Evolutionary conservation across 2,329 filamentous ascomycete species (phyloP).

Genomic region (Trichoderma sp.): DNA sequence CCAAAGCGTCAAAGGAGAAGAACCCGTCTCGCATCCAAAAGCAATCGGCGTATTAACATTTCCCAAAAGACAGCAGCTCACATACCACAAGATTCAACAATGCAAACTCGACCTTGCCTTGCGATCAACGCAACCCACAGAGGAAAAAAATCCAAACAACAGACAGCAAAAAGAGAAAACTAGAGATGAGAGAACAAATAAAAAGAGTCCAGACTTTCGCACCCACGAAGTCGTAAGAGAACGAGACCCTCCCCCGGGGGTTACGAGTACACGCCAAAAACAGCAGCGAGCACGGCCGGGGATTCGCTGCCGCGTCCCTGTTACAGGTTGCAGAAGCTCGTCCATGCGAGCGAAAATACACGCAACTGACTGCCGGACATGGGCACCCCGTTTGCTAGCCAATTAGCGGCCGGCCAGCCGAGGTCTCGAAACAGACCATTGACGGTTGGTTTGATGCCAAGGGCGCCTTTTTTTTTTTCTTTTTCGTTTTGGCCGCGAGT

Average conservation of each 20-base stretch:
- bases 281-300: neutral
- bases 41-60: neutral
- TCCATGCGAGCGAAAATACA: neutral
- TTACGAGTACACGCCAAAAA: neutral
- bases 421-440: conserved; percentile 21
- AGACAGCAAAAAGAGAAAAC: conserved; percentile 15
- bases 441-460: conserved; percentile 6
- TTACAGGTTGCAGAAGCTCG: conserved; percentile 1
- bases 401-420: conserved; percentile 1
- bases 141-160: conserved; percentile 32
- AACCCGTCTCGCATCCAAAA: neutral
- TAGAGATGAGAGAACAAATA: conserved; percentile 25
- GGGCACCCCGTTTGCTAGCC: neutral
- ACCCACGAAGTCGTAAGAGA: neutral
- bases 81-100: conserved; percentile 10
- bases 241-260: neutral
- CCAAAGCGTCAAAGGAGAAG: neutral
- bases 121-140: conserved; percentile 20
- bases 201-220: neutral
- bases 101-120: conserved; percentile 9
- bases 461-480: neutral
- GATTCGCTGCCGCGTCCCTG: conserved; percentile 15
- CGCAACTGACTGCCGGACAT: neutral
- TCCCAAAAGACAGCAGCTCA: neutral
- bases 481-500: neutral